Evolutionary conservation across 352 stramenopile species (phyloP), one percentile per base, ranked within the genome.

Genomic region (Phytophthora cactorum): DNA sequence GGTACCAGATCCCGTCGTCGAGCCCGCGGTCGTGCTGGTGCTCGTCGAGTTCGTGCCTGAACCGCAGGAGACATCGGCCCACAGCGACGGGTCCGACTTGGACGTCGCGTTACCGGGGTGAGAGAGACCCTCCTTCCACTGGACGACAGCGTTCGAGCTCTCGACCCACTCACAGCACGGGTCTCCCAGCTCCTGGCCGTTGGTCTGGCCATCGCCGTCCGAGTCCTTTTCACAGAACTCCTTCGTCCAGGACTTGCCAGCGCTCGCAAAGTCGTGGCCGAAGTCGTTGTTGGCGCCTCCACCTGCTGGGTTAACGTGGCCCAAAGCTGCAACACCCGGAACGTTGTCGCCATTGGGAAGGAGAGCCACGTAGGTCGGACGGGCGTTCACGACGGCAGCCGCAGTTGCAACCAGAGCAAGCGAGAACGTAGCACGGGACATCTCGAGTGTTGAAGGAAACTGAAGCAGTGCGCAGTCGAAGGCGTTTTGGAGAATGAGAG

Each of bases 161-260:
- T 68, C 51, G 38, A 72, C 66, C 82, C 82, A 96, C 32, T 75
- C 54, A 65, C 88, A 96, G 73, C 82, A 85, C 49, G 86, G 87
- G 62, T 96, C 89, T 10, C 89, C 86, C 1, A 96, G 75, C 65
- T 97, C 89, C 63, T 95, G 68, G 31, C 89, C 89, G 68, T 97
- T 96, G 22, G 86, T 95, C 17, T 85, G 74, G 0, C 88, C 89
- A 61, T 97, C 89, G 8, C 81, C 79, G 52, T 97, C 89, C 52
- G 75, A 90, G 66, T 97, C 89, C 12, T 75, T 51, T 49, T 91
- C n/a, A 57, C 86, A 94, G n/a, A 93, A 74, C 17, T 63, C 62
- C 8, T 52, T 63, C 12, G 78, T 81, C 78, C 79, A 88, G 25
- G 28, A 36, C 5, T 62, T 52, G 14, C 17, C 57, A 43, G 45